Percentiles rank a stretch among this genome's conserved stretches.
Conservation (phyloP, 2,329 filamentous ascomycete species). For the Pseudogymnoascus sp. region DNA sequence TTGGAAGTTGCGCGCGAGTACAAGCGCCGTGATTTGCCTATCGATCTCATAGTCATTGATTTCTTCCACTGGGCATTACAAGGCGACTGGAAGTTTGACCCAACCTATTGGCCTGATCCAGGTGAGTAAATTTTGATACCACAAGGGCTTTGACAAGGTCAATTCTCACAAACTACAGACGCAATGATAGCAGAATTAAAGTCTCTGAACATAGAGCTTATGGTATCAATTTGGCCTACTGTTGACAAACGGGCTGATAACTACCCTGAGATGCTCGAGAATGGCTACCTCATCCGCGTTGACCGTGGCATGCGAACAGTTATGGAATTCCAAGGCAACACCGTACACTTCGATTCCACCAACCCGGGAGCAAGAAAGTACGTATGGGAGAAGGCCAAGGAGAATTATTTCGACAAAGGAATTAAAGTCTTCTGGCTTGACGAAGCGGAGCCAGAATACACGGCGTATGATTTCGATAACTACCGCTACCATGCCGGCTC, state of each 20-base stretch:
- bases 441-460: conserved; percentile 62
- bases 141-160: not conserved
- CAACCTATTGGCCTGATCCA: conserved; percentile 57
- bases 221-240: conserved; percentile 65
- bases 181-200: conserved; percentile 58
- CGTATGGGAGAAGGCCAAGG: conserved; percentile 51
- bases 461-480: conserved; percentile 58
- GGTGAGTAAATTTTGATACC: conserved; percentile 29
- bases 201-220: conserved; percentile 53
- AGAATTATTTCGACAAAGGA: conserved; percentile 55
- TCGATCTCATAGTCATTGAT: conserved; percentile 60
- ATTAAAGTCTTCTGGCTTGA: conserved; percentile 63
- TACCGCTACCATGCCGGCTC: conserved; percentile 53
- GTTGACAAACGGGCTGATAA: conserved; percentile 54
- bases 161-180: conserved; percentile 29
- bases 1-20: conserved; percentile 55
- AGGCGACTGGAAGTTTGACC: conserved; percentile 62
- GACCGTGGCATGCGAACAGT: conserved; percentile 52
- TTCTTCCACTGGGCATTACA: conserved; percentile 63
- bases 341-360: conserved; percentile 56
- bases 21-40: conserved; percentile 44
- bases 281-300: conserved; percentile 51
- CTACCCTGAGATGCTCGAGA: conserved; percentile 54
- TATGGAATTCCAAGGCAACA: conserved; percentile 53
- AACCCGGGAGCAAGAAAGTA: conserved; percentile 52